These are phyloP conservation scores for Pseudisothecium myosuroides DNA, from an alignment of 225 moss, liverwort and hornwort genomes.

Conservation along the genomic window DNA sequence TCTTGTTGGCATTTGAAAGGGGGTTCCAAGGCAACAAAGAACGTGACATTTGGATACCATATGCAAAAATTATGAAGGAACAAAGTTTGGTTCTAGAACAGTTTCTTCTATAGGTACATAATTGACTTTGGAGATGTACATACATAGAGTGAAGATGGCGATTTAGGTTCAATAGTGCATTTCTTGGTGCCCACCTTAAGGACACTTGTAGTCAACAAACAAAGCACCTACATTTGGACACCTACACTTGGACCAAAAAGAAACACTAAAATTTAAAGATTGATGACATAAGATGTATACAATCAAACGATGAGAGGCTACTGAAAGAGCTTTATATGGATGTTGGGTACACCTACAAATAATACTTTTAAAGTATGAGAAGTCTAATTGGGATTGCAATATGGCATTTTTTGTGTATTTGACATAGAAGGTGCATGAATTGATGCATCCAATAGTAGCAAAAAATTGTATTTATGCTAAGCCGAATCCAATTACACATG, in stretches of 20 bases:
- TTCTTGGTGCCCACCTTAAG: not conserved
- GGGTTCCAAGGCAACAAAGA: not conserved
- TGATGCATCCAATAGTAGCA: accelerated
- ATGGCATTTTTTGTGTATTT: not conserved
- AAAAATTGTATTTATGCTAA: not conserved
- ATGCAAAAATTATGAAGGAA: not conserved
- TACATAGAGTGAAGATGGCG: not conserved
- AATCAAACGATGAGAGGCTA: not conserved
- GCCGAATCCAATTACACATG: not conserved
- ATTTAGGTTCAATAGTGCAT: not conserved
- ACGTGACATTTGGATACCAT: not conserved
- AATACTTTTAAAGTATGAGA: not conserved
- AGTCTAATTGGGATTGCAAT: not conserved
- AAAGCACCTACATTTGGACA: not conserved
- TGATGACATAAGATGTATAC: not conserved
- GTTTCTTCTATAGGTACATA: not conserved
- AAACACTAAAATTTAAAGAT: not conserved
- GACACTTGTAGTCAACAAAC: not conserved
- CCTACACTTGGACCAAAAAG: not conserved
- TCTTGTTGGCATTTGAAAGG: not conserved
- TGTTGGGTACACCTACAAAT: not conserved
- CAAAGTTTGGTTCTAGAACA: not conserved
- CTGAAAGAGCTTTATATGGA: not conserved
- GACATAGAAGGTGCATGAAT: not conserved
- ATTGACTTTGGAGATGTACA: not conserved